phyloP scores from a whole-genome alignment of 352 stramenopile genomes.

The Phytophthora foliorum region DNA sequence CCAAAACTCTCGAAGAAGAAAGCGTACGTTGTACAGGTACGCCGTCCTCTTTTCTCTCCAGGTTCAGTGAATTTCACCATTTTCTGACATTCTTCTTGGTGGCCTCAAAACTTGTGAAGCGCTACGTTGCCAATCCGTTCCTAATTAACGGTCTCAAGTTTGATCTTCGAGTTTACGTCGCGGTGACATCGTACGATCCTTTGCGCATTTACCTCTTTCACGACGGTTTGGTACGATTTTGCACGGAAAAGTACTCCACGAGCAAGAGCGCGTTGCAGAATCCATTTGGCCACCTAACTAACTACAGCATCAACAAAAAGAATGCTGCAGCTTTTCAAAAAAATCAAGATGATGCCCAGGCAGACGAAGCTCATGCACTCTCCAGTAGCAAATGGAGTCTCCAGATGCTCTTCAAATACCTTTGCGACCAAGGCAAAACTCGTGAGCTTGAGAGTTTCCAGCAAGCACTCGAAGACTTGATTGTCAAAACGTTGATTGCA shows the following conservation, averaged over 20 bases:
- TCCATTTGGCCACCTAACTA: slow-evolving; percentile 92
- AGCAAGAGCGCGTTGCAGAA: slow-evolving; percentile 76
- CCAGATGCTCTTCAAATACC: slow-evolving; percentile 62
- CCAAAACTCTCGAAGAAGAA: slow-evolving; percentile 80
- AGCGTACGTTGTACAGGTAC: slow-evolving; percentile 65
- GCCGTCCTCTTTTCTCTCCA: slow-evolving; percentile 25
- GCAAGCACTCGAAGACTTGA: slow-evolving; percentile 74
- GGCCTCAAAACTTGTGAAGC: slow-evolving; percentile 43
- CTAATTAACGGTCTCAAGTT: slow-evolving; percentile 94
- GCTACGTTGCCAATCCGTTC: slow-evolving; percentile 83
- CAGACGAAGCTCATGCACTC: slow-evolving; percentile 41
- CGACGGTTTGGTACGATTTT: slow-evolving; percentile 91
- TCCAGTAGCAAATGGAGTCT: slow-evolving; percentile 90
- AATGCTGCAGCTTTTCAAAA: slow-evolving; percentile 78
- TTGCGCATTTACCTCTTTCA: slow-evolving; percentile 89
- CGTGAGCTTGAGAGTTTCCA: slow-evolving; percentile 49
- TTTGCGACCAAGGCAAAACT: slow-evolving; percentile 51
- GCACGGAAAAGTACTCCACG: slow-evolving; percentile 83
- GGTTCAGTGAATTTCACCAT: background rate
- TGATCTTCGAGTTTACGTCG: slow-evolving; percentile 92
- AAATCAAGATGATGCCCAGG: slow-evolving; percentile 67
- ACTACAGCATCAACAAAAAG: slow-evolving; percentile 95
- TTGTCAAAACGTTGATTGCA: slow-evolving; percentile 92
- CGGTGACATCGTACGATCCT: slow-evolving; percentile 89
- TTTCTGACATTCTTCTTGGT: slow-evolving; percentile 1